Evolutionary conservation across 2,329 filamentous ascomycete genomes (phyloP).

Genomic region (Botrytis cinerea): DNA sequence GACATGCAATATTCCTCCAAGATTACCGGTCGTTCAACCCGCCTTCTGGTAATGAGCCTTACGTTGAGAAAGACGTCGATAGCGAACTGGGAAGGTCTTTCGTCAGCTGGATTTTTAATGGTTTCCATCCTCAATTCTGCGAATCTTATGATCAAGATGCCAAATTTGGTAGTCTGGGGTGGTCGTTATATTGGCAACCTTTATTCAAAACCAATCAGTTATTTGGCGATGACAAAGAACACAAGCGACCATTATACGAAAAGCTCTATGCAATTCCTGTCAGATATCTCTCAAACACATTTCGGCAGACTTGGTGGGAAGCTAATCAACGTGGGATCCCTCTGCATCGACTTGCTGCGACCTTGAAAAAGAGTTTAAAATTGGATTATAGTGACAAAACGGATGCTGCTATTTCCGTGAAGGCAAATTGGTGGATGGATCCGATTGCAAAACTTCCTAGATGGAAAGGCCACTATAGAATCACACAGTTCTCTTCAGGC

Average conservation of each 20-base stretch:
- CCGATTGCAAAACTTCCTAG: background rate
- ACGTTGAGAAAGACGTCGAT: constrained; percentile 28
- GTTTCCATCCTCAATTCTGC: constrained; percentile 29
- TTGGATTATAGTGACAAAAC: background rate
- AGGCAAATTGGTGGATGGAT: constrained; percentile 14
- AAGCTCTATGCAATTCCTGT: constrained; percentile 7
- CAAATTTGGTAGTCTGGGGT: constrained; percentile 19
- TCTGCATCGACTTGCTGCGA: constrained; percentile 1
- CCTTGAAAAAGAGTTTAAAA: background rate
- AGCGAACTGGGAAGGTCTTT: constrained; percentile 35
- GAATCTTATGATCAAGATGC: background rate
- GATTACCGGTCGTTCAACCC: constrained; percentile 31
- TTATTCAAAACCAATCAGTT: background rate
- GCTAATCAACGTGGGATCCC: constrained; percentile 5
- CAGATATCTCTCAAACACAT: background rate
- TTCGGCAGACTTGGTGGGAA: constrained; percentile 16
- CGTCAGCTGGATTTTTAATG: constrained; percentile 33
- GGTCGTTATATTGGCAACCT: constrained; percentile 22
- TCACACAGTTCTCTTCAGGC: constrained; percentile 4
- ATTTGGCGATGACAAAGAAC: background rate
- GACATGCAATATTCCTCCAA: constrained; percentile 35
- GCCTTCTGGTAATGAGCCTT: constrained; percentile 30
- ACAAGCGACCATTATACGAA: constrained; percentile 10
- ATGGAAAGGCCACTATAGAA: constrained; percentile 19
- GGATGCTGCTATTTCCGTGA: background rate